Conservation (phyloP, 192 early-diverging fungal genomes). For the Mortierella alpina region DNA sequence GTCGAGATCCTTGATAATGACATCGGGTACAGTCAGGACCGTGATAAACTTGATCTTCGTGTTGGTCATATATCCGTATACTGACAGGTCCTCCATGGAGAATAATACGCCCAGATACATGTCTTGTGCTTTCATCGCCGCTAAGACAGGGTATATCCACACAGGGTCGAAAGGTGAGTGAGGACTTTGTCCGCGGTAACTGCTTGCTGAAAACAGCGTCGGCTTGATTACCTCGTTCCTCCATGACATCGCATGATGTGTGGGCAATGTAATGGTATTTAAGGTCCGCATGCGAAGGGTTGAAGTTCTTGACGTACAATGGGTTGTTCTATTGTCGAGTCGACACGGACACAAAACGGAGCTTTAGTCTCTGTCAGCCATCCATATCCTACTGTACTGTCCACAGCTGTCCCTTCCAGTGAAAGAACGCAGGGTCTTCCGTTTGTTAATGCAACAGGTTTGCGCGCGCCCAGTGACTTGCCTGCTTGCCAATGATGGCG, state of each 20-base stretch:
- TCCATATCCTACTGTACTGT: background rate
- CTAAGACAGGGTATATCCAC: conserved; percentile 17
- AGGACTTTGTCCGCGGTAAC: background rate
- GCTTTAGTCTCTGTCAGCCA: background rate
- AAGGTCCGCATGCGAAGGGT: conserved; percentile 76
- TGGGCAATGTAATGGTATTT: conserved; percentile 94
- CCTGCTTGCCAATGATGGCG: conserved; percentile 70
- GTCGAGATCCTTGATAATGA: conserved; percentile 81
- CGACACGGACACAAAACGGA: background rate
- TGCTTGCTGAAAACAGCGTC: background rate
- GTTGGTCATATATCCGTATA: conserved; percentile 92
- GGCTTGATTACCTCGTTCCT: conserved; percentile 72
- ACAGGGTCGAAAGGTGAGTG: too few relatives aligned
- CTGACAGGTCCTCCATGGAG: conserved; percentile 89
- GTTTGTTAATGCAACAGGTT: background rate
- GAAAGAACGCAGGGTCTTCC: background rate
- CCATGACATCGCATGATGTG: conserved; percentile 91
- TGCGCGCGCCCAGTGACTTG: conserved; percentile 31
- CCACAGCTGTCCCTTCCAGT: background rate
- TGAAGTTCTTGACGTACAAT: conserved; percentile 85
- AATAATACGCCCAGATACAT: conserved; percentile 90
- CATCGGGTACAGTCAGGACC: conserved; percentile 75
- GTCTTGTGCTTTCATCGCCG: conserved; percentile 76
- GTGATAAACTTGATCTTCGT: conserved; percentile 83
- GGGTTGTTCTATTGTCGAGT: conserved; percentile 78